Conservation (phyloP, 257 asterid species). For the Orobanche coerulescens region DNA sequence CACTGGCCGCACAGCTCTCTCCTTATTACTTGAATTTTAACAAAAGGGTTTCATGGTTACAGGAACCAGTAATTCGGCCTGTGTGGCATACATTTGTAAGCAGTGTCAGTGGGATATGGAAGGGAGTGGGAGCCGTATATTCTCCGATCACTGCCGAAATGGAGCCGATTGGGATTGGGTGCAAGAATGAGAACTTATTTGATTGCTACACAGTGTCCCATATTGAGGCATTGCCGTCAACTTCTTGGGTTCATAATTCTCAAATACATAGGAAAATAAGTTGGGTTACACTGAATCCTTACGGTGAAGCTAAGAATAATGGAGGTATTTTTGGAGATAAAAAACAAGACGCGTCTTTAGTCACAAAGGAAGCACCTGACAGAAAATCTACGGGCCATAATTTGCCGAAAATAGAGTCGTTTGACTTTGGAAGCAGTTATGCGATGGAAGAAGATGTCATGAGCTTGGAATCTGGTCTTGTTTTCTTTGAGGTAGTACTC, state of each 20-base stretch:
- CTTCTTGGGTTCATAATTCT: conserved; percentile 44
- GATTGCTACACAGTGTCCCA: conserved; percentile 77
- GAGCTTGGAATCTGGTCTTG: conserved; percentile 95
- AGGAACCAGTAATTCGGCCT: conserved; percentile 95
- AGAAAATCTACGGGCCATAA: conserved; percentile 22
- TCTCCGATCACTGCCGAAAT: conserved; percentile 91
- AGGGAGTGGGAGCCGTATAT: conserved; percentile 97
- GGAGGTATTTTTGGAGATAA: conserved; percentile 28
- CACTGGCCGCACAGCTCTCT: neutral
- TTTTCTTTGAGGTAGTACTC: conserved; percentile 80
- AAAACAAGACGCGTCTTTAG: conserved; percentile 26
- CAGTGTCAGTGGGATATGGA: conserved; percentile 96
- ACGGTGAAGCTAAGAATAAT: conserved; percentile 56
- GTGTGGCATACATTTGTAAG: conserved; percentile 87
- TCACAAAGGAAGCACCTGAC: conserved; percentile 21
- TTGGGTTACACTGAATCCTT: conserved; percentile 85
- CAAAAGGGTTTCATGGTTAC: conserved; percentile 19
- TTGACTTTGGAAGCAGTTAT: conserved; percentile 68
- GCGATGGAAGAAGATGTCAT: conserved; percentile 96
- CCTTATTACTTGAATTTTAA: neutral
- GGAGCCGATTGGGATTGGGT: conserved; percentile 89
- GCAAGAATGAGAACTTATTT: conserved; percentile 64
- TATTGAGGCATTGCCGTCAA: conserved; percentile 46
- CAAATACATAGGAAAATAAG: conserved; percentile 61
- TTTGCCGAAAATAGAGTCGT: conserved; percentile 73